Conservation (phyloP, 2,329 filamentous ascomycete genomes). For the Claviceps sp. region DNA sequence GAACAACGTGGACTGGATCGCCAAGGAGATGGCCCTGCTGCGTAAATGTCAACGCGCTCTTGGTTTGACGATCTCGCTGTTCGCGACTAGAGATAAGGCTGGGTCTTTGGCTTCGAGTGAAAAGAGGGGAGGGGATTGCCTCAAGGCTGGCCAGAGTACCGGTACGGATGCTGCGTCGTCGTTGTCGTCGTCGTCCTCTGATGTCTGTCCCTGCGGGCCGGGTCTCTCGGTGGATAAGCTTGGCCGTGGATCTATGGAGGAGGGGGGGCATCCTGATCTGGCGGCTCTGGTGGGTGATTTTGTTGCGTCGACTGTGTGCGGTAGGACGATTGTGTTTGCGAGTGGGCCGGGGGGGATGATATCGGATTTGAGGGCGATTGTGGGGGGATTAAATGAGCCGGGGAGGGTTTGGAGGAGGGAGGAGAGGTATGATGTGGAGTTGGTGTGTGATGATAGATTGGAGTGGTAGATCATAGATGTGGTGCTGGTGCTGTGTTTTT, state of each 20-base stretch:
- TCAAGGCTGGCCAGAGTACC: slow-evolving; percentile 7
- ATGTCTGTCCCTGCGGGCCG: slow-evolving; percentile 13
- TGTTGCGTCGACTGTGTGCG: slow-evolving; percentile 29
- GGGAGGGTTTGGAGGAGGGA: slow-evolving; percentile 44
- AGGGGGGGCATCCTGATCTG: slow-evolving; percentile 32
- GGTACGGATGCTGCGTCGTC: slow-evolving; percentile 3
- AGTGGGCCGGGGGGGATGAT: slow-evolving; percentile 50
- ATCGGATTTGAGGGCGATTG: slow-evolving; percentile 38
- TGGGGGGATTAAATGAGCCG: slow-evolving; percentile 40
- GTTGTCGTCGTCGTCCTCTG: slow-evolving; percentile 9
- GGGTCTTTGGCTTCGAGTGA: slow-evolving; percentile 5
- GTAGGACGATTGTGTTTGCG: slow-evolving; percentile 42
- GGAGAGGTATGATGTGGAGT: slow-evolving; percentile 38
- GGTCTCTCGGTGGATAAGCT: slow-evolving; percentile 18
- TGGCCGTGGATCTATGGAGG: slow-evolving; percentile 15
- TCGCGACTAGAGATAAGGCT: slow-evolving; percentile 39
- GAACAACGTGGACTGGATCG: slow-evolving; percentile 44
- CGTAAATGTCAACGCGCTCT: slow-evolving; percentile 21
- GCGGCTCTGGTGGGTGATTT: slow-evolving; percentile 33
- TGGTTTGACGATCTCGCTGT: slow-evolving; percentile 40
- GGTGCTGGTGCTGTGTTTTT: neutral
- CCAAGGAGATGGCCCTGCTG: slow-evolving; percentile 39
- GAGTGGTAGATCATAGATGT: slow-evolving; percentile 26
- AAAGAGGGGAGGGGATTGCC: slow-evolving; percentile 7
- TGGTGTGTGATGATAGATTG: slow-evolving; percentile 48